A percentile compares a stretch with the other conserved stretches of the same genome.
Evolutionary conservation across 495 filamentous ascomycete genomes (phyloP).

Genomic region (Penicillium pulvis): DNA sequence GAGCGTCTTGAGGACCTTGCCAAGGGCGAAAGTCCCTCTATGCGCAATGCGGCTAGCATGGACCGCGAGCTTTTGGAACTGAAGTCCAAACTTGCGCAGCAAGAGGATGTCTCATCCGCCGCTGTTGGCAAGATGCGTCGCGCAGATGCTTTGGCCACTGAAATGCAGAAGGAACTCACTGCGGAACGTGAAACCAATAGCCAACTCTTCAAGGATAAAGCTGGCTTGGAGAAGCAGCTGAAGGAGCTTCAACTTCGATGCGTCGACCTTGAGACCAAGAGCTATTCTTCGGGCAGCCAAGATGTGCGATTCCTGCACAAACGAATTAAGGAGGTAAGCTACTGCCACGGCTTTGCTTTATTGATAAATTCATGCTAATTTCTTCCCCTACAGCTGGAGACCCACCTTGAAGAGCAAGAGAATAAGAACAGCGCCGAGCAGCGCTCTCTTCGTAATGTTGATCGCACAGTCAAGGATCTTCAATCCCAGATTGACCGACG

Average conservation of each 20-base stretch:
- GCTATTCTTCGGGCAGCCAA: constrained; percentile 88
- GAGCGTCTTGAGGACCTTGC: constrained; percentile 90
- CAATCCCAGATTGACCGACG: constrained; percentile 90
- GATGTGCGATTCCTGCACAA: constrained; percentile 95
- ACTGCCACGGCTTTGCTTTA: not conserved
- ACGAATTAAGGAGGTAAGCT: constrained; percentile 88
- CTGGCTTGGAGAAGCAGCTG: constrained; percentile 81
- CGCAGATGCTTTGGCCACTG: constrained; percentile 82
- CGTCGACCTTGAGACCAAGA: constrained; percentile 95
- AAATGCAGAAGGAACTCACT: constrained; percentile 95
- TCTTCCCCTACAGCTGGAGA: constrained; percentile 70
- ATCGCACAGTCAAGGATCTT: constrained; percentile 91
- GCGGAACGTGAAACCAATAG: constrained; percentile 82
- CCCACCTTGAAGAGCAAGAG: constrained; percentile 85
- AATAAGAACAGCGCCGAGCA: constrained; percentile 73
- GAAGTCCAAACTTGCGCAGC: constrained; percentile 85
- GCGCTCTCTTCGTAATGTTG: constrained; percentile 87
- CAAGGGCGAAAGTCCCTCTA: constrained; percentile 81
- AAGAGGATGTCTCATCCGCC: constrained; percentile 89
- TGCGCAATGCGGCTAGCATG: constrained; percentile 87
- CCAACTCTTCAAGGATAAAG: constrained; percentile 89
- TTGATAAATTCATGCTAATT: constrained; percentile 7
- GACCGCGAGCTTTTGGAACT: constrained; percentile 90
- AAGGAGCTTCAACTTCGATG: constrained; percentile 90
- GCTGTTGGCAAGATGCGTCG: constrained; percentile 98